Evolutionary conservation across 1,139 yeast genomes (phyloP).

Genomic region (Geotrichum bryndzae): DNA sequence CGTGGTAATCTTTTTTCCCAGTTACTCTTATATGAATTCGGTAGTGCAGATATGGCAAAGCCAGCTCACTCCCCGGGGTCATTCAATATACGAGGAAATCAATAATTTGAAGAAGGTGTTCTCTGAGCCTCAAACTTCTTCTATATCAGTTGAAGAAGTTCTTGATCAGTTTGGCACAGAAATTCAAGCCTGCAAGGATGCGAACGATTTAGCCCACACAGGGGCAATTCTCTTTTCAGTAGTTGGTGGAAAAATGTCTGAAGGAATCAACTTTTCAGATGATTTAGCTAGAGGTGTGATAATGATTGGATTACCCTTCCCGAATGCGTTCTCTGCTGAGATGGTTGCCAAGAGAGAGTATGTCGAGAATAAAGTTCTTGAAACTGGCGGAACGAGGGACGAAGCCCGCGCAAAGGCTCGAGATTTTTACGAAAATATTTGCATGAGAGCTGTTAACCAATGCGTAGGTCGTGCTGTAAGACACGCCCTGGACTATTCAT

Average conservation of each 20-base stretch:
- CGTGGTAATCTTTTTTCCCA: slow-evolving; percentile 75
- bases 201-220: slow-evolving; percentile 9
- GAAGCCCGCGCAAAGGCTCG: slow-evolving; percentile 46
- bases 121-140: slow-evolving; percentile 46
- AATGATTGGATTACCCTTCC: slow-evolving; percentile 87
- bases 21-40: slow-evolving; percentile 62
- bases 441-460: slow-evolving; percentile 91
- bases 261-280: slow-evolving; percentile 89
- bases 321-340: slow-evolving; percentile 80
- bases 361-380: slow-evolving; percentile 43
- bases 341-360: slow-evolving; percentile 65
- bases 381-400: slow-evolving; percentile 40
- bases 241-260: slow-evolving; percentile 91
- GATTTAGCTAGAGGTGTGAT: slow-evolving; percentile 80
- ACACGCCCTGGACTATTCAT: slow-evolving; percentile 74
- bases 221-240: slow-evolving; percentile 79
- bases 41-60: slow-evolving; percentile 50
- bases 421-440: slow-evolving; percentile 74
- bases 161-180: slow-evolving; percentile 47
- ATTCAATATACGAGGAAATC: slow-evolving; percentile 15
- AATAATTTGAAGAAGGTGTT: slow-evolving; percentile 35
- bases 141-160: slow-evolving; percentile 39
- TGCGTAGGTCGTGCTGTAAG: slow-evolving; percentile 90
- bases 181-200: slow-evolving; percentile 16
- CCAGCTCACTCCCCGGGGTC: slow-evolving; percentile 5